Base-by-base conservation (phyloP, 768 basidiomycete species). In the Xanthoconium purpureum region DNA sequence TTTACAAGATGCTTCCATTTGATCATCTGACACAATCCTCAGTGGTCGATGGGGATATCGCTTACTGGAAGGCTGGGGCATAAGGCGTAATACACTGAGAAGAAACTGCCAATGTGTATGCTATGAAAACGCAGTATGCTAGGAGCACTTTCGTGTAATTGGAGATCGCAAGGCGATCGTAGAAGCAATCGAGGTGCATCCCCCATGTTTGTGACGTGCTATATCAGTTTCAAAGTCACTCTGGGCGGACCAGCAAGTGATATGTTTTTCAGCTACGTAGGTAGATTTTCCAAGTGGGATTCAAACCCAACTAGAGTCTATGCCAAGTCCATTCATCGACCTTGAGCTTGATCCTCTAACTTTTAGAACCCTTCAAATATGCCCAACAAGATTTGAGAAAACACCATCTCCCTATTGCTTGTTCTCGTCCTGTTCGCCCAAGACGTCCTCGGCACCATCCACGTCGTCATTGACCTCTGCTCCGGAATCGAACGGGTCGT, bases 31-130 rank as follows among this genome's bases (percentile, higher is more conserved):
- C 56, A 48, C 44, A 7, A 37, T 43, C 39, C 38, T 6, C 49
- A 90, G 91, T 93, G 90, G 64, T 86, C 20, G 91, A 94, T 63
- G 91, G 91, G 29, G 91, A 94, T 63, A 94, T 94, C 68, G 91
- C 90, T 1, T 92, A 93, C 76, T 95, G 93, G 93, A 94, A 94
- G 70, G 69, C 87, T 42, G 91, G 91, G 38, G 84, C 68, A 61
- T 81, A 54, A 66, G 15, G 28, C 30, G 42, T 54, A 17, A 17
- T 30, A 17, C 13, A 38, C 13, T 9, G 13, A 0, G 35, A 47
- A 55, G 45, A 54, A 24, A 24, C 24, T 24, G 24, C 4, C 46
- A 52, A n/a, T 9, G 45, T 54, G 60, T 62, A 59, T 35, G 28
- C 30, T 57, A 50, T 54, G 55, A 33, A 50, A 54, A 35, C 15